Percentiles rank a stretch among this genome's conserved stretches.
Evolutionary conservation across 805 yeast genomes (phyloP).

Genomic region (Ogataea thermomethanolica): DNA sequence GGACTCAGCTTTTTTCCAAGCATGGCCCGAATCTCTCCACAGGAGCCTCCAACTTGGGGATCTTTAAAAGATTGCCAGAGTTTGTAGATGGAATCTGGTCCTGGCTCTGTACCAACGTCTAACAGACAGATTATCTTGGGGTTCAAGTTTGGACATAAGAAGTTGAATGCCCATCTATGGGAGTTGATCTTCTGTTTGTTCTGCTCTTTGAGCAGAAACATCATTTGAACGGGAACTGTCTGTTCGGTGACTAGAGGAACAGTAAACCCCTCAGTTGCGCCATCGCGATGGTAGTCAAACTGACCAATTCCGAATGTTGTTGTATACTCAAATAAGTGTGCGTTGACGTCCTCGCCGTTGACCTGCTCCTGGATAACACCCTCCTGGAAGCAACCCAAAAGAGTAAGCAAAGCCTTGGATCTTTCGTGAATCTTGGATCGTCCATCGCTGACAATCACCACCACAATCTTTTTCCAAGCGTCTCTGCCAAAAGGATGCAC

Average conservation of each 20-base stretch:
- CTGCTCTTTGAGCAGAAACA: slow-evolving; percentile 85
- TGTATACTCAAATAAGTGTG: slow-evolving; percentile 92
- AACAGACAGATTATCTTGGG: slow-evolving; percentile 80
- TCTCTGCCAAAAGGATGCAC: slow-evolving; percentile 83
- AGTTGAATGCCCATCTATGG: slow-evolving; percentile 95
- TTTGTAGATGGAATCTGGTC: slow-evolving; percentile 80
- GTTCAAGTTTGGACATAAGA: slow-evolving; percentile 74
- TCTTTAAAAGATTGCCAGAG: slow-evolving; percentile 82
- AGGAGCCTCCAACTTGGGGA: slow-evolving; percentile 90
- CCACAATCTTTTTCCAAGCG: slow-evolving; percentile 91
- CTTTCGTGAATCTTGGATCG: slow-evolving; percentile 76
- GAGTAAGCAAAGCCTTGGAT: slow-evolving; percentile 73
- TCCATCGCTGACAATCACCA: slow-evolving; percentile 88
- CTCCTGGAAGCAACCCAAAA: slow-evolving; percentile 88
- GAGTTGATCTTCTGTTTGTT: slow-evolving; percentile 90
- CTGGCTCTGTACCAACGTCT: slow-evolving; percentile 94
- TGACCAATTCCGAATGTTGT: slow-evolving; percentile 74
- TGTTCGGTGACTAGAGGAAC: slow-evolving; percentile 63
- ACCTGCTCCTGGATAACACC: slow-evolving; percentile 91
- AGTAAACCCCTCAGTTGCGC: slow-evolving; percentile 40
- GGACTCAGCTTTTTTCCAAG: slow-evolving; percentile 30
- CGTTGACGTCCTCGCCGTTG: slow-evolving; percentile 73
- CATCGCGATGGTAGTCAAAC: slow-evolving; percentile 44
- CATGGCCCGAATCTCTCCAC: slow-evolving; percentile 92
- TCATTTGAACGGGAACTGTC: slow-evolving; percentile 76